Evolutionary conservation across 768 basidiomycete species (phyloP), one percentile per base, ranked within the genome.

Genomic region (Steccherinum ochraceum): DNA sequence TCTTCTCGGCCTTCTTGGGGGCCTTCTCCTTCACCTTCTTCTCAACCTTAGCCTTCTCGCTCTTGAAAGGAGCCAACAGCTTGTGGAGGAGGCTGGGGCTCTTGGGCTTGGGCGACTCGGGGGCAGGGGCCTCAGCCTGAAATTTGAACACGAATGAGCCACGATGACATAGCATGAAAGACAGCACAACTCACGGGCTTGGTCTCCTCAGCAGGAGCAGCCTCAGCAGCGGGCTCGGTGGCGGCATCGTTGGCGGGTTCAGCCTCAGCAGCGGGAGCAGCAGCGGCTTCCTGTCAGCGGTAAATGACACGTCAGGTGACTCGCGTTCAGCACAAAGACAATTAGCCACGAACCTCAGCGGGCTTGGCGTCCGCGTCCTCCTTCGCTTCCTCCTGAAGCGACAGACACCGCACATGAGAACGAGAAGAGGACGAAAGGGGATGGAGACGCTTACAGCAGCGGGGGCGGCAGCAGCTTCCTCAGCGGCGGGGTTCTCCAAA

Each of bases 71-170:
- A 24, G 83, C 82, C 52, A 94, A 82, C 55, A 94, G 71, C 70
- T 86, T 93, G 59, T 81, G 65, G 51, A 94, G 75, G 58, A 93
- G 62, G 48, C 79, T 71, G 16, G 89, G 88, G 71, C 87, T 89
- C 80, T 84, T 88, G 60, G 88, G 86, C 58, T 78, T 77, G 35
- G 88, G 83, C 58, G 89, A 84, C 75, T 89, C 89, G 80, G 85
- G 84, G 24, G 71, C 51, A 54, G 77, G 73, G 47, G 73, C 71
- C 64, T 84, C 73, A 16, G 72, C 72, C 74, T 72, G 42, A 35
- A n/a, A n/a, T n/a, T n/a, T 35, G 16, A 35, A 35, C 30, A 35
- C n/a, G n/a, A n/a, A n/a, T 35, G 30, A 57, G 55, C 3, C 7
- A 13, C 19, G 40, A 20, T 25, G 16, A 27, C 42, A 35, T 27